phyloP scores from a whole-genome alignment of 352 stramenopile species.

The Peronospora destructor region DNA sequence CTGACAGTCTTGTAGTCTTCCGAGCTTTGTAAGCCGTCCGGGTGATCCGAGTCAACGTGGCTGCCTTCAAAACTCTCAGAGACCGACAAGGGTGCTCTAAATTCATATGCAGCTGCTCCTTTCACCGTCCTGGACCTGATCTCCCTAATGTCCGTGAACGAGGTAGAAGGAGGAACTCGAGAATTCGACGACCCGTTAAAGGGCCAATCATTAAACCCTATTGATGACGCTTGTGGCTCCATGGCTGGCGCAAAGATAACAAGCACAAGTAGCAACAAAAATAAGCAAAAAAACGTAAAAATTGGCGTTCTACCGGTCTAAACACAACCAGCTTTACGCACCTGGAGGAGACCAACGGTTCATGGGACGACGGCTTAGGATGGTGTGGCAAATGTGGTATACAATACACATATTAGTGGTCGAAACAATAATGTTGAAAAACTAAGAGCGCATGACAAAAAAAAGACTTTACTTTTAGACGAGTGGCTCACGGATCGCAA shows the following conservation, averaged over 20 bases:
- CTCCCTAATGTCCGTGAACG: neutral
- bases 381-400: conserved; percentile 23
- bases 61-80: conserved; percentile 2
- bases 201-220: conserved; percentile 22
- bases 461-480: too few relatives aligned
- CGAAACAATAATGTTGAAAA: too few relatives aligned
- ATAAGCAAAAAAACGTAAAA: neutral
- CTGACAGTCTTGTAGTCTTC: conserved; percentile 16
- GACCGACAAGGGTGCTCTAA: neutral
- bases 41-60: conserved; percentile 6
- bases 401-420: conserved; percentile 29
- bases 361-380: conserved; percentile 6
- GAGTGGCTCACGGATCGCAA: too few relatives aligned
- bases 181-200: conserved; percentile 11
- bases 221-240: conserved; percentile 11
- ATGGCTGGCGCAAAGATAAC: conserved; percentile 6
- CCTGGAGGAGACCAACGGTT: conserved; percentile 10
- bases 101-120: neutral
- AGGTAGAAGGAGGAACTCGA: neutral
- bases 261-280: neutral
- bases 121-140: conserved; percentile 8
- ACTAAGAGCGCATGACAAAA: too few relatives aligned
- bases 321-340: conserved; percentile 3
- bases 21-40: conserved; percentile 4
- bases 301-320: too few relatives aligned